phyloP scores from a whole-genome alignment of 306 rosid genomes.

The Ormosia emarginata region DNA sequence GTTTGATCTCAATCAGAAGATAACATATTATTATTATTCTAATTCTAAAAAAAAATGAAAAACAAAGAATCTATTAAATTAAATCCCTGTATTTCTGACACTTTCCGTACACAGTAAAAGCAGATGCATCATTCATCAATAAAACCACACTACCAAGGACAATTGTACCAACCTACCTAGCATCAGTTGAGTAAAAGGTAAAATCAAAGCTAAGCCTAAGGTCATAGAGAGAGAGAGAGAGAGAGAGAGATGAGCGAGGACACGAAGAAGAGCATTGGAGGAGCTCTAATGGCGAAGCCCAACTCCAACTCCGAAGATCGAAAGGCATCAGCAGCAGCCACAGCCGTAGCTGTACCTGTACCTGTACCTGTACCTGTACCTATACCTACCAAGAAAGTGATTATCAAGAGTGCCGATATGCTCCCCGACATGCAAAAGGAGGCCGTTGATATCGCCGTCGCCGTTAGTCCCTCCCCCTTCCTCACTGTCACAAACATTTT shows the following conservation, averaged over 20 bases:
- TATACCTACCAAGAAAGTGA: slow-evolving; percentile 52
- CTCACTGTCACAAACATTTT: not conserved
- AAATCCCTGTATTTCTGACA: no score
- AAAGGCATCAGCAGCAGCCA: slow-evolving; percentile 29
- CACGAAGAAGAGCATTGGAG: slow-evolving; percentile 56
- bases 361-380: no score
- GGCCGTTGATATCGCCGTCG: slow-evolving; percentile 87
- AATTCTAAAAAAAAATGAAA: no score
- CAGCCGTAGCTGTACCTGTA: no score
- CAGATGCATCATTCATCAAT: no score
- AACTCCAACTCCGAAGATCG: slow-evolving; percentile 65
- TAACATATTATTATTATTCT: no score
- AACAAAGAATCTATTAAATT: no score
- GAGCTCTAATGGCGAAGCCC: slow-evolving; percentile 36
- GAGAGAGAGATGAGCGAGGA: slow-evolving; percentile 53
- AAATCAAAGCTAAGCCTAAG: not conserved
- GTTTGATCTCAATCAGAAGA: no score
- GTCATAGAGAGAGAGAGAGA: not conserved
- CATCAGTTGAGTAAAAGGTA: not conserved
- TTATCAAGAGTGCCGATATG: slow-evolving; percentile 94
- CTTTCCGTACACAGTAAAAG: no score
- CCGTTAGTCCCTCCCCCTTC: slow-evolving; percentile 37
- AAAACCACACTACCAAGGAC: no score
- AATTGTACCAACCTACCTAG: no score
- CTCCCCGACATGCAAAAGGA: slow-evolving; percentile 80